phyloP scores from a whole-genome alignment of 1,284 basidiomycete genomes.

The Apiotrichum sp. region DNA sequence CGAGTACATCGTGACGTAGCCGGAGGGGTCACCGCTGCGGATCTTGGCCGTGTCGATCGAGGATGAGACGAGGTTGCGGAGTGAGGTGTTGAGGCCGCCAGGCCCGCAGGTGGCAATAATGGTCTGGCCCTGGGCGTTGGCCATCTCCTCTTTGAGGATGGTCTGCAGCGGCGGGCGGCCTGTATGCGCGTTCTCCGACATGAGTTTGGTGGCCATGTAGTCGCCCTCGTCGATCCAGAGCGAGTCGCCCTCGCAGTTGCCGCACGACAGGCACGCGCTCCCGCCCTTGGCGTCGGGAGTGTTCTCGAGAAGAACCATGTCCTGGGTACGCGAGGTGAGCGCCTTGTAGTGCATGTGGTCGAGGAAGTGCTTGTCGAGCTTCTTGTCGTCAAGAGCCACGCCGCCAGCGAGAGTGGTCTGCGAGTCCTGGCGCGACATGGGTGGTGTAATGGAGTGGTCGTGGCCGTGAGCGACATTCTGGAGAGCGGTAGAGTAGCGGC shows the following conservation, averaged over 20 bases:
- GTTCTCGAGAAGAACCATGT: slow-evolving; percentile 15
- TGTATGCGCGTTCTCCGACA: slow-evolving; percentile 64
- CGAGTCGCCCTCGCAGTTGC: slow-evolving; percentile 4
- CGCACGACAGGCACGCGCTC: slow-evolving; percentile 1
- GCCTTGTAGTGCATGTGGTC: slow-evolving; percentile 7
- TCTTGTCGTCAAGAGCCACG: background rate
- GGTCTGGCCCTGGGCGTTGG: slow-evolving; percentile 54
- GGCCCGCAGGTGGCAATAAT: slow-evolving; percentile 52
- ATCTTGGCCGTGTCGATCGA: slow-evolving; percentile 10
- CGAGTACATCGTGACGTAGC: slow-evolving; percentile 15
- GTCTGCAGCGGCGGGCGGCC: slow-evolving; percentile 66
- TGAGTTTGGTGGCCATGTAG: slow-evolving; percentile 59
- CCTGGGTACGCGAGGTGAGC: slow-evolving; percentile 9
- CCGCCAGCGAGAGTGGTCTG: background rate
- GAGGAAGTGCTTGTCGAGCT: too few relatives aligned
- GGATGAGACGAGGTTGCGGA: slow-evolving; percentile 9
- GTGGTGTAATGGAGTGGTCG: too few relatives aligned
- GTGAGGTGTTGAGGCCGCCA: slow-evolving; percentile 2
- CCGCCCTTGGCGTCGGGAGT: slow-evolving; percentile 7
- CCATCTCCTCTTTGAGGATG: slow-evolving; percentile 66
- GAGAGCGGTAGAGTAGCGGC: too few relatives aligned
- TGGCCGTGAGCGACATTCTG: too few relatives aligned
- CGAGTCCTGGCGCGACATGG: background rate
- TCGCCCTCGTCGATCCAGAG: slow-evolving; percentile 61
- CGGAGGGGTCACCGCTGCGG: slow-evolving; percentile 7